A percentile compares a stretch with the other conserved stretches of the same genome.
These are phyloP conservation scores for Colletotrichum sp. DNA, from an alignment of 2,329 filamentous ascomycete species.

Conservation along the genomic window DNA sequence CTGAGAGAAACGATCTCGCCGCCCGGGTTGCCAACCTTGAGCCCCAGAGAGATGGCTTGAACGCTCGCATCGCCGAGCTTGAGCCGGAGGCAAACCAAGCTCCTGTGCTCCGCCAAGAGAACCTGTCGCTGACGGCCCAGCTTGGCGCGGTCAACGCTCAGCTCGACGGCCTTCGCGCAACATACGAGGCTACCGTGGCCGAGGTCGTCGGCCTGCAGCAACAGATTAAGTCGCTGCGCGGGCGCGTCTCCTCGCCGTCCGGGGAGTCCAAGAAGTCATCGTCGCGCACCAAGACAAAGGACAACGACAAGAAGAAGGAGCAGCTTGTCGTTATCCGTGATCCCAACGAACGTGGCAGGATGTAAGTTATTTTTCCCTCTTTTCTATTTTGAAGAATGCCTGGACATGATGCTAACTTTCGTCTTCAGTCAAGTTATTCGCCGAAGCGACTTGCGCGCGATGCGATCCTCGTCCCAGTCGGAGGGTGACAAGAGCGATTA, in stretches of 20 bases:
- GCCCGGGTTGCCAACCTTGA: constrained; percentile 2
- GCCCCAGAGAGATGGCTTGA: constrained; percentile 1
- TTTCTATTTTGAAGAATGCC: not conserved
- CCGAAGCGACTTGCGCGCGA: constrained; percentile 16
- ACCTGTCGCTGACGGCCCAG: constrained; percentile 7
- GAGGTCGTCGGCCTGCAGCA: constrained; percentile 15
- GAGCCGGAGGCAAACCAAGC: constrained; percentile 11
- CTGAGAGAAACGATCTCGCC: constrained; percentile 15
- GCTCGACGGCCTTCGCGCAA: constrained; percentile 16
- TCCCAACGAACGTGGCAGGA: constrained; percentile 19
- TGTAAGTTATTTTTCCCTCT: constrained; percentile 1
- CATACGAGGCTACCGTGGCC: constrained; percentile 11
- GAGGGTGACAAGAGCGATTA: constrained; percentile 19
- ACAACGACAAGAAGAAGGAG: constrained; percentile 21
- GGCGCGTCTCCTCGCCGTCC: constrained; percentile 10
- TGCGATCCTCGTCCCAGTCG: constrained; percentile 14
- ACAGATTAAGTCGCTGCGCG: constrained; percentile 15
- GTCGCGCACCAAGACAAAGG: constrained; percentile 13
- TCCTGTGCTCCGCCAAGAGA: constrained; percentile 17
- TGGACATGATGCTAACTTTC: not conserved
- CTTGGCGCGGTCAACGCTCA: constrained; percentile 17
- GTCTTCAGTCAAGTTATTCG: constrained; percentile 16
- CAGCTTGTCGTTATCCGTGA: constrained; percentile 22
- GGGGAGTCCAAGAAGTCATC: constrained; percentile 11
- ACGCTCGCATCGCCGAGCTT: not conserved